Evolutionary conservation across 2,329 filamentous ascomycete genomes (phyloP), one percentile per base, ranked within the genome.

Genomic region (Periconia sp.): DNA sequence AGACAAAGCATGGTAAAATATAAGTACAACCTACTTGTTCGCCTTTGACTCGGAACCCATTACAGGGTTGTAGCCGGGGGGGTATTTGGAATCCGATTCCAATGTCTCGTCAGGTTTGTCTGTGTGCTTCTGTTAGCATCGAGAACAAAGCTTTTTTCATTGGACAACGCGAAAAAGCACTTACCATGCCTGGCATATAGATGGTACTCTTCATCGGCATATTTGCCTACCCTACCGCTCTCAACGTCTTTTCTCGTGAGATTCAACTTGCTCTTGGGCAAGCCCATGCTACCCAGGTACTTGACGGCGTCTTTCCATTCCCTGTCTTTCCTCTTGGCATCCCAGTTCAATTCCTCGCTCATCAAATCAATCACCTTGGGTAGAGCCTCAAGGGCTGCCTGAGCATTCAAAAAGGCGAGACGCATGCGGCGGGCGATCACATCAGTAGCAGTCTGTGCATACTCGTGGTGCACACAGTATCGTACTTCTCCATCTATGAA

Each of bases 401-500:
- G 91, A 6, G 92, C 92, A 70, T 96, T 96, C 62, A 97, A 77
- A 78, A 97, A 97, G 9, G 92, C 90, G 52, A 97, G 77, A 52
- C 93, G 82, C 41, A 90, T 97, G 57, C 92, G 83, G 54, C 93
- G 84, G 2, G 92, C 92, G 45, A 97, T 80, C 13, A 97, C 89
- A 70, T 97, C 92, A 15, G 92, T 88, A 1, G 91, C 91, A 2
- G 91, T 95, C 74, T 96, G 90, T 3, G 93, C 93, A 68, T 95
- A 95, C 77, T 97, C 93, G 74, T 96, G 88, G 47, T 87, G 82
- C 41, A 96, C 86, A 20, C 91, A 91, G 71, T 96, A 96, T 51
- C 91, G 85, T 41, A 97, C 83, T 77, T 97, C 93, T 46, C 92
- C 92, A 67, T 97, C 92, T 23, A 97, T 85, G 73, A 94, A 96